Evolutionary conservation across 345 rosid genomes (phyloP).

Genomic region (Corchorus capsularis): DNA sequence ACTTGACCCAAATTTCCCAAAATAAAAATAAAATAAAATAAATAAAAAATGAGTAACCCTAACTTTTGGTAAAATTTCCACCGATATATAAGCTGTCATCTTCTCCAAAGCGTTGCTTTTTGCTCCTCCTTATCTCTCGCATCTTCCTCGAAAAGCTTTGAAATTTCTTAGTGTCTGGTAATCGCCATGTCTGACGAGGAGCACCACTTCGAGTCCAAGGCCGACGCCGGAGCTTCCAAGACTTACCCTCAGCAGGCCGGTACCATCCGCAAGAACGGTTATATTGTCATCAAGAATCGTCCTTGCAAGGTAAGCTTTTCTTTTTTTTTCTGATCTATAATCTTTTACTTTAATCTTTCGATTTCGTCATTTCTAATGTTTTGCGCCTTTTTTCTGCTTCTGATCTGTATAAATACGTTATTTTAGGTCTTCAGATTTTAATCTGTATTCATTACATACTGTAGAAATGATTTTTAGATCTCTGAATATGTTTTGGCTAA

Average conservation of each 20-base stretch:
- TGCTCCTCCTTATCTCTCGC: background rate
- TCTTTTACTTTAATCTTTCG: background rate
- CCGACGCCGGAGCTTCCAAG: constrained; percentile 74
- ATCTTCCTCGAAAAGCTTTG: background rate
- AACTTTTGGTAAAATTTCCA: background rate
- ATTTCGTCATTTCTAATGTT: background rate
- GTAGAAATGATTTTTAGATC: constrained; percentile 32
- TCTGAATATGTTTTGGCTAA: background rate
- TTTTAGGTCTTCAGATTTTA: background rate
- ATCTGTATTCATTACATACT: background rate
- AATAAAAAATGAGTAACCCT: background rate
- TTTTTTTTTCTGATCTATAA: background rate
- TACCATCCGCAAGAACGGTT: constrained; percentile 63
- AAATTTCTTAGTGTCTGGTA: background rate
- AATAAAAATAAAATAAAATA: background rate
- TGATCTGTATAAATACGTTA: background rate
- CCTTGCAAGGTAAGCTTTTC: constrained; percentile 55
- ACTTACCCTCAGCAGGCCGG: constrained; percentile 76
- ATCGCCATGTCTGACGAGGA: constrained; percentile 64
- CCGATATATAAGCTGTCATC: background rate
- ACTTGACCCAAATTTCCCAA: background rate
- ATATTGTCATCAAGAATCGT: constrained; percentile 61
- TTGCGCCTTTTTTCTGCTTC: background rate
- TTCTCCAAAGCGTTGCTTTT: too few species aligned
- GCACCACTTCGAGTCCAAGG: constrained; percentile 68